These are phyloP conservation scores for Tetrapyrgos nigripes DNA, from an alignment of 1,284 basidiomycete species.

Conservation along the genomic window DNA sequence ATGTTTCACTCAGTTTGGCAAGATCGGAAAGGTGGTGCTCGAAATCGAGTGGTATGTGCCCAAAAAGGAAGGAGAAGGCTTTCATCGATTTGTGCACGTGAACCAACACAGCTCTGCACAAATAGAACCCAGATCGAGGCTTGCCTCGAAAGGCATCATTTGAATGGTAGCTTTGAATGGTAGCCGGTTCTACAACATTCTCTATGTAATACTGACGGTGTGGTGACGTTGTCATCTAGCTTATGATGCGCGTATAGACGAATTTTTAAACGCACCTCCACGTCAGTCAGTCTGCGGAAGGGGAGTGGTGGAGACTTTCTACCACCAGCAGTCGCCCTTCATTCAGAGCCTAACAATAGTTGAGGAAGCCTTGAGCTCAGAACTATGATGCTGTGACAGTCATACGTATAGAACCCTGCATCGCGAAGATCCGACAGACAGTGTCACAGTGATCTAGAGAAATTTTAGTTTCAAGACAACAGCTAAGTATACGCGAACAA, in stretches of 20 bases:
- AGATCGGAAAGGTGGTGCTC: not conserved
- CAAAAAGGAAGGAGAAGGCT: not conserved
- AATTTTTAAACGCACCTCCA: not conserved
- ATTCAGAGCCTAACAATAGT: not conserved
- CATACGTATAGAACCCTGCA: not conserved
- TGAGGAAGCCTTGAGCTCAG: not conserved
- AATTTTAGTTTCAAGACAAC: too few species aligned
- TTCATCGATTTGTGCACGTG: not conserved
- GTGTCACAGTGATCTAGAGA: not conserved
- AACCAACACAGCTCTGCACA: not conserved
- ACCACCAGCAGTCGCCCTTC: not conserved
- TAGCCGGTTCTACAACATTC: not conserved
- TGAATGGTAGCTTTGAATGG: not conserved
- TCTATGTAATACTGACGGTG: not conserved
- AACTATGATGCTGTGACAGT: not conserved
- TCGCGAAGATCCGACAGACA: not conserved
- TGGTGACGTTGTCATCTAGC: not conserved
- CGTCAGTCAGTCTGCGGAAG: not conserved
- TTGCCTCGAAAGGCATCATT: not conserved
- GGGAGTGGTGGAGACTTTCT: not conserved
- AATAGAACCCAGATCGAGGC: not conserved
- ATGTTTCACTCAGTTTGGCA: not conserved
- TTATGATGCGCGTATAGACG: not conserved
- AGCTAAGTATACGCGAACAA: too few species aligned
- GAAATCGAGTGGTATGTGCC: slow-evolving; percentile 11